Conservation (phyloP, 2,329 filamentous ascomycete genomes). For the Coniochaeta pulveracea region DNA sequence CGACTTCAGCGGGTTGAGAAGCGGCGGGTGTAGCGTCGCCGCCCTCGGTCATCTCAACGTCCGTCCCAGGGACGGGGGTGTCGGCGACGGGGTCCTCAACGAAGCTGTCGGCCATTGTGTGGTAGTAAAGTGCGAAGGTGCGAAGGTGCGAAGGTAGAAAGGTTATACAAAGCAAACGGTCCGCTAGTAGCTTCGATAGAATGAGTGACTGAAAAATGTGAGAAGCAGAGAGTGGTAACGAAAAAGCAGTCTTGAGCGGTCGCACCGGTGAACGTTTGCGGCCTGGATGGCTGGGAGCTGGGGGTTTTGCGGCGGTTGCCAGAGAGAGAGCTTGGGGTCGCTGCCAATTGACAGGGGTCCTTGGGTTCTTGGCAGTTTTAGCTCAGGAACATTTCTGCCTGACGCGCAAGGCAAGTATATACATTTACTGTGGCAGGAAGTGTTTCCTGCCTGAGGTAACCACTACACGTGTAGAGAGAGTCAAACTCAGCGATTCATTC, state of each 20-base stretch:
- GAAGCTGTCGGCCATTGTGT: conserved; percentile 16
- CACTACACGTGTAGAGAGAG: no score
- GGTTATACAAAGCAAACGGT: neutral
- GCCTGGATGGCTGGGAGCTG: no score
- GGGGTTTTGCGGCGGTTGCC: neutral
- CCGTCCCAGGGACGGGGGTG: conserved; percentile 11
- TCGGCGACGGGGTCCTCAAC: conserved; percentile 17
- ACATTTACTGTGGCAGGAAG: no score
- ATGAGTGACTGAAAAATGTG: neutral
- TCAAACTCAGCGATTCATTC: no score
- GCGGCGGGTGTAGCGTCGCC: conserved; percentile 17
- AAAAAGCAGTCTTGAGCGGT: no score
- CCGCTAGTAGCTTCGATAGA: neutral
- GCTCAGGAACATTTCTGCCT: neutral
- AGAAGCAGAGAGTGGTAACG: no score
- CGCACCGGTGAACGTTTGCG: no score
- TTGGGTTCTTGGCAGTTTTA: neutral
- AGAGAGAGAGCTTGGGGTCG: conserved; percentile 1
- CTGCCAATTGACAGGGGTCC: conserved; percentile 2
- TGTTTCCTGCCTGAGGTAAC: no score
- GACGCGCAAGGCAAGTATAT: no score
- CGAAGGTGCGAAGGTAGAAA: neutral
- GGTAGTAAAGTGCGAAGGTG: neutral
- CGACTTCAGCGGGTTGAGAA: no score
- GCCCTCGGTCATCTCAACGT: conserved; percentile 17